These are phyloP conservation scores for Fragaria iinumae DNA, from an alignment of 306 rosid species.

Conservation along the genomic window DNA sequence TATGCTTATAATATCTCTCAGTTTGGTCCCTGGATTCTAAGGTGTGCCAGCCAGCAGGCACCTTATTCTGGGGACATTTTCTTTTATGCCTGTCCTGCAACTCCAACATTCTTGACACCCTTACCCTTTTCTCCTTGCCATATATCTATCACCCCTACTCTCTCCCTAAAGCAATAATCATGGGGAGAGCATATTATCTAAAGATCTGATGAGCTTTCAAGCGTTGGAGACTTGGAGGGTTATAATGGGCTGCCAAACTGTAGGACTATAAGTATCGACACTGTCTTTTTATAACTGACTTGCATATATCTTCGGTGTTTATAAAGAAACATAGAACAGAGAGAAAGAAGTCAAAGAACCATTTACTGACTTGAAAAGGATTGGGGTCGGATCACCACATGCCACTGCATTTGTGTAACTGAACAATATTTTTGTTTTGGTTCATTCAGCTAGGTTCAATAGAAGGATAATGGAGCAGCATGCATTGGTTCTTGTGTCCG, in stretches of 20 bases:
- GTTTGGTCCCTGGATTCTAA: background rate
- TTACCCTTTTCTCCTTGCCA: background rate
- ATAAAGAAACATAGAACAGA: background rate
- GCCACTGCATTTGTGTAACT: background rate
- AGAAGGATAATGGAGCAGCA: slow-evolving; percentile 1
- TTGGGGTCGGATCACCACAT: background rate
- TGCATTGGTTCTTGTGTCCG: background rate
- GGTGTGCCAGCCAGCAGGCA: background rate
- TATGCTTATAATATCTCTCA: background rate
- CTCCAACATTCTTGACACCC: background rate
- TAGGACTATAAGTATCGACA: background rate
- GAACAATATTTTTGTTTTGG: background rate
- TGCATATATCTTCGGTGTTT: background rate
- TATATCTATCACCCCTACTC: background rate
- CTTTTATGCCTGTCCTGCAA: background rate
- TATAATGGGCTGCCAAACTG: background rate
- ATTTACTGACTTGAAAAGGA: background rate
- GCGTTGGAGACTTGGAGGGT: background rate
- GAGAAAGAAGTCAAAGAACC: background rate
- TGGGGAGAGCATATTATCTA: background rate
- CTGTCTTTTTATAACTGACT: background rate
- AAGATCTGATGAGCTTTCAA: background rate
- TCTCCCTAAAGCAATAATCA: background rate
- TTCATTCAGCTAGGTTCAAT: background rate
- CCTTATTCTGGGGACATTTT: background rate